Conservation (phyloP, 2,329 filamentous ascomycete genomes). For the Plenodomus biglobosus region DNA sequence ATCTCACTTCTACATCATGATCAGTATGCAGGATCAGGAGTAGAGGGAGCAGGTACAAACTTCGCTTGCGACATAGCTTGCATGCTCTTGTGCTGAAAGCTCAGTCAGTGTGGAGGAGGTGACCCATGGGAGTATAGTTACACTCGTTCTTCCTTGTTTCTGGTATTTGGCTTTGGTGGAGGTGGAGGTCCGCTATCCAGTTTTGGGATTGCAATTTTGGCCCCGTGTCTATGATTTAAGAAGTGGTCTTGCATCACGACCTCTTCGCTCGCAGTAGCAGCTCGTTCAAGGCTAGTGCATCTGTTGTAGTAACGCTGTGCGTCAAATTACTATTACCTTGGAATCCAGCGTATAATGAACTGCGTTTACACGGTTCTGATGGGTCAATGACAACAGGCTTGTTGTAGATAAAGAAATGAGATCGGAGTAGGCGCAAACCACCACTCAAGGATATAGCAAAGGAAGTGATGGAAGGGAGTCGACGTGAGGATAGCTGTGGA, state of each 20-base stretch:
- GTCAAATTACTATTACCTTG: neutral
- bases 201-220: conserved; percentile 20
- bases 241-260: neutral
- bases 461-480: neutral
- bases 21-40: conserved; percentile 1
- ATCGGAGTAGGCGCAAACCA: neutral
- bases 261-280: neutral
- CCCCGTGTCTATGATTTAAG: conserved; percentile 3
- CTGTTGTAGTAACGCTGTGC: neutral
- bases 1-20: conserved; percentile 22
- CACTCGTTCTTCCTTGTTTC: conserved; percentile 22
- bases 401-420: neutral
- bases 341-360: neutral
- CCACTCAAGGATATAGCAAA: neutral
- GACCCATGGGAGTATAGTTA: conserved; percentile 4
- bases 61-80: conserved; percentile 27
- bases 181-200: conserved; percentile 9
- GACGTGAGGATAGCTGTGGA: neutral
- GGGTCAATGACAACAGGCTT: neutral
- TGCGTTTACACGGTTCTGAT: neutral
- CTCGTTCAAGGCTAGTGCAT: neutral
- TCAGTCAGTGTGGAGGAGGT: conserved; percentile 1
- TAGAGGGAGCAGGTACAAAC: conserved; percentile 3
- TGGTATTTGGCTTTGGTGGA: conserved; percentile 6
- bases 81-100: conserved; percentile 21